phyloP scores from a whole-genome alignment of 2,329 filamentous ascomycete genomes.

The Penicillium sp. region DNA sequence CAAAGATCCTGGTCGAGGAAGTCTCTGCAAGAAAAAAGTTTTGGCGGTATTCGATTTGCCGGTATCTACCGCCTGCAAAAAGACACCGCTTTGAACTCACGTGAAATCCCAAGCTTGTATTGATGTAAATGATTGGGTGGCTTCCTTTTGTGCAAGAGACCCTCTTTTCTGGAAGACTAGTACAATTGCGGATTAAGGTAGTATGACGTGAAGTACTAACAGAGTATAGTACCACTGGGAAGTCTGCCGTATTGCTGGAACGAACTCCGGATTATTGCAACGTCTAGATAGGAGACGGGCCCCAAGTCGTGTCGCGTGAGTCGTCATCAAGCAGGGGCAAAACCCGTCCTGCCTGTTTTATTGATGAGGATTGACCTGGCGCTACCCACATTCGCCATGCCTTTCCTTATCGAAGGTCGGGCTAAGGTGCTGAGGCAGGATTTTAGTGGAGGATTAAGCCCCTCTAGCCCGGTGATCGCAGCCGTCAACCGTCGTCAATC shows the following conservation, averaged over 20 bases:
- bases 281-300: neutral
- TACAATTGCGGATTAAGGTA: neutral
- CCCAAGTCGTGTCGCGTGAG: neutral
- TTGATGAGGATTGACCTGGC: constrained; percentile 9
- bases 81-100: neutral
- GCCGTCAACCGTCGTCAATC: neutral
- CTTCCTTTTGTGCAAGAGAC: neutral
- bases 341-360: constrained; percentile 8
- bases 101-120: neutral
- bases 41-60: constrained; percentile 13
- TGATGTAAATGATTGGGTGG: neutral
- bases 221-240: neutral
- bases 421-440: neutral
- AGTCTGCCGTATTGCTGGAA: neutral
- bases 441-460: constrained; percentile 5
- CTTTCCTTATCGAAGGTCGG: neutral
- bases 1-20: constrained; percentile 1
- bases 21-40: constrained; percentile 31
- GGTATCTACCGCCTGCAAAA: neutral
- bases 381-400: neutral
- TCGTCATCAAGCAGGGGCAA: constrained; percentile 9
- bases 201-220: too few species aligned
- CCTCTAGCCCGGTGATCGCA: constrained; percentile 9
- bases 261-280: neutral
- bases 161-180: neutral